These are phyloP conservation scores for Rhodotorula sphaerocarpa DNA, from an alignment of 768 basidiomycete genomes.

Conservation along the genomic window DNA sequence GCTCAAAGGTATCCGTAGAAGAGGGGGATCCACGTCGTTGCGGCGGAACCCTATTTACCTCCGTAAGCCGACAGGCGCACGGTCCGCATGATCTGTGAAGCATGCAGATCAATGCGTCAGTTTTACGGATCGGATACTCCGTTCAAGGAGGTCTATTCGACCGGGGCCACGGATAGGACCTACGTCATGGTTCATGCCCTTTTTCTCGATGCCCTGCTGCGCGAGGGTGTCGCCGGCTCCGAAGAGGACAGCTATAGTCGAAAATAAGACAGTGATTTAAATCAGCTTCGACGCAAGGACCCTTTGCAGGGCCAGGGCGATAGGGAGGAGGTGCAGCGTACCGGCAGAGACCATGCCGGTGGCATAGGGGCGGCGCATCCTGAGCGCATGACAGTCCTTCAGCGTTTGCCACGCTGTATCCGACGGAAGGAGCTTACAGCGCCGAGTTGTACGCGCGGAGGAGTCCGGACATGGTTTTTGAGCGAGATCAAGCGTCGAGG, in stretches of 20 bases:
- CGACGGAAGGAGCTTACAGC: no score
- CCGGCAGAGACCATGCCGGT: slow-evolving; percentile 25
- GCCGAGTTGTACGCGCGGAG: slow-evolving; percentile 32
- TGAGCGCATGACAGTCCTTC: neutral
- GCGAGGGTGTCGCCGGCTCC: slow-evolving; percentile 59
- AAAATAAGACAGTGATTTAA: neutral
- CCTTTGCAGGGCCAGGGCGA: neutral
- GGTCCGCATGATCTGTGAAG: slow-evolving; percentile 12
- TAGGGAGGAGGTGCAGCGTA: neutral
- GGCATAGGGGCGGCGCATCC: slow-evolving; percentile 22
- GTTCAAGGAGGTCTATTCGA: no score
- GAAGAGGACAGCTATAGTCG: slow-evolving; percentile 37
- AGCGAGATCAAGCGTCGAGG: no score
- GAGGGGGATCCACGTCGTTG: no score
- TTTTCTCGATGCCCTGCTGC: slow-evolving; percentile 71
- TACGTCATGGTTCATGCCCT: slow-evolving; percentile 63
- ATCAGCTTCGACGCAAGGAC: neutral
- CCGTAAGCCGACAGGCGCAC: slow-evolving; percentile 17
- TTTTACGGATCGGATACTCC: no score
- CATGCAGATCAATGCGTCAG: no score
- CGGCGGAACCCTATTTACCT: no score
- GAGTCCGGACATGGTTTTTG: slow-evolving; percentile 7
- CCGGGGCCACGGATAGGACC: neutral
- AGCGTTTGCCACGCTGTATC: no score
- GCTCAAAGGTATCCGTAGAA: no score